Conservation (phyloP, 805 yeast genomes). For the Cyberlindnera amylophila region DNA sequence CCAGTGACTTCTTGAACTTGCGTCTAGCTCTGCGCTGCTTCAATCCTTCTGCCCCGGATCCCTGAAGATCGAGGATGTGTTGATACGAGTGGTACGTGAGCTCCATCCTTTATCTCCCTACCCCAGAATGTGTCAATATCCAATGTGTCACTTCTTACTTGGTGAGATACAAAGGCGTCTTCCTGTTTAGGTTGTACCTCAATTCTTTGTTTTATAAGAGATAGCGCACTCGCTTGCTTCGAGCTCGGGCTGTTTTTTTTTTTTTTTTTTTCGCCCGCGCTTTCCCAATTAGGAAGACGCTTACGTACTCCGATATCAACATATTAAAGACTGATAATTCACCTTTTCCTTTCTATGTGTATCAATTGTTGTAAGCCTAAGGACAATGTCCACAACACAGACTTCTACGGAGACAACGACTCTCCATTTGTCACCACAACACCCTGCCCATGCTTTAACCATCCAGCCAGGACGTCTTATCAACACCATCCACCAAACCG, state of each 20-base stretch:
- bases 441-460: conserved; percentile 16
- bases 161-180: no score
- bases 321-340: no score
- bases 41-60: conserved; percentile 2
- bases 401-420: conserved; percentile 3
- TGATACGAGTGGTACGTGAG: conserved; percentile 23
- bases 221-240: no score
- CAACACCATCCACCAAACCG: conserved; percentile 59
- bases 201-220: no score
- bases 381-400: conserved; percentile 4
- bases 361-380: no score
- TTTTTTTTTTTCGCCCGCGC: conserved; percentile 6
- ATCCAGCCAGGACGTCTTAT: conserved; percentile 43
- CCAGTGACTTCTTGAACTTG: conserved; percentile 18
- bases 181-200: no score
- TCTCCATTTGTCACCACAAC: conserved; percentile 8
- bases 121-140: no score
- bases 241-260: no score
- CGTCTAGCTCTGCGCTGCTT: conserved; percentile 12
- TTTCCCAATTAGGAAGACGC: conserved; percentile 11
- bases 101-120: conserved; percentile 3
- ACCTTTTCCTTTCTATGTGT: no score
- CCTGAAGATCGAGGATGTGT: conserved; percentile 19
- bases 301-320: no score
- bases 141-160: no score